Percentiles rank a stretch among this genome's conserved stretches.
Evolutionary conservation across 352 stramenopile species (phyloP).

Genomic region (Plasmopara muralis): DNA sequence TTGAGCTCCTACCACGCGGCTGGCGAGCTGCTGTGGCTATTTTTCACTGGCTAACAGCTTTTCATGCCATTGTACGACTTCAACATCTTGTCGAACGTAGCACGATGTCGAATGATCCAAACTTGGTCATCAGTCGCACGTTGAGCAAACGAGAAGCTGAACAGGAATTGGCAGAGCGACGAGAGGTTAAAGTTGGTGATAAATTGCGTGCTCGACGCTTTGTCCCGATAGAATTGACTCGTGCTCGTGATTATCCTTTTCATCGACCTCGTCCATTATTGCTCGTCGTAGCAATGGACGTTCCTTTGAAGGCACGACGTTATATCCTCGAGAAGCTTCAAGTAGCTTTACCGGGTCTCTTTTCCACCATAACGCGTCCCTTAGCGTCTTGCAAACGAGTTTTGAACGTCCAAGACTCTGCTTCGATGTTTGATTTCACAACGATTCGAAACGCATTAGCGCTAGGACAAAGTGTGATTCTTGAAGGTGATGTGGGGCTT

Average conservation of each 20-base stretch:
- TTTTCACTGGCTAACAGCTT: slow-evolving; percentile 49
- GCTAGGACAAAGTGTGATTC: slow-evolving; percentile 53
- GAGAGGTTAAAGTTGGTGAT: slow-evolving; percentile 30
- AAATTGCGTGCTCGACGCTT: slow-evolving; percentile 45
- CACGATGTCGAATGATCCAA: slow-evolving; percentile 1
- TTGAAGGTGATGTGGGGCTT: slow-evolving; percentile 74
- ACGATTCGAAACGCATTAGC: slow-evolving; percentile 32
- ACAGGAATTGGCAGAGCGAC: slow-evolving; percentile 36
- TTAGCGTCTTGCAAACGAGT: slow-evolving; percentile 7
- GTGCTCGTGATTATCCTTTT: slow-evolving; percentile 21
- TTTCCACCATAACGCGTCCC: slow-evolving; percentile 55
- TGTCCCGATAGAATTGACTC: slow-evolving; percentile 43
- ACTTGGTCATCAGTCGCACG: slow-evolving; percentile 33
- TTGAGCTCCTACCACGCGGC: slow-evolving; percentile 34
- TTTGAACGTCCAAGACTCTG: slow-evolving; percentile 3
- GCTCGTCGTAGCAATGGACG: slow-evolving; percentile 59
- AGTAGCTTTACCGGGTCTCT: slow-evolving; percentile 53
- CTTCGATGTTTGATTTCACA: slow-evolving; percentile 25
- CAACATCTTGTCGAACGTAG: slow-evolving; percentile 38
- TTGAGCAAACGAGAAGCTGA: slow-evolving; percentile 36
- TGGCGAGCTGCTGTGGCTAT: slow-evolving; percentile 47
- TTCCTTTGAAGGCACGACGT: slow-evolving; percentile 35
- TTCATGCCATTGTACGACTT: slow-evolving; percentile 33
- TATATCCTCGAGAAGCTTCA: slow-evolving; percentile 39
- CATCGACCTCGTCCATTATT: slow-evolving; percentile 51